Evolutionary conservation across 768 basidiomycete genomes (phyloP), one percentile per base, ranked within the genome.

Genomic region (Podaxis sp.): DNA sequence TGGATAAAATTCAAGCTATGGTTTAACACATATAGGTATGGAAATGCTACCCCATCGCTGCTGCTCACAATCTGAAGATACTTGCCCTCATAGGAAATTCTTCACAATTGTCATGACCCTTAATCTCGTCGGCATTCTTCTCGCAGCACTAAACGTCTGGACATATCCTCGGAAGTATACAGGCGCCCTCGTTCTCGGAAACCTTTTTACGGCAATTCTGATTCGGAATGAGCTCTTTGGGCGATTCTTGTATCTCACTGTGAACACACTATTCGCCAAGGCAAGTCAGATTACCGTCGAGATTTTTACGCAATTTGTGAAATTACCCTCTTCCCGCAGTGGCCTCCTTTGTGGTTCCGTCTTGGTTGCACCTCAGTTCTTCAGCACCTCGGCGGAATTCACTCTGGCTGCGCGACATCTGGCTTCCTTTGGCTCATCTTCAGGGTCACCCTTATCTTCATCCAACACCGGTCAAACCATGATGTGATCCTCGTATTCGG

Each of bases 151-250:
- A 27, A 85, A 83, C 17, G 80, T 81, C 56, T 94, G 88, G 86
- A 78, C 79, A 22, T 94, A 94, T 68, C 84, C 89, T 3, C 74
- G 77, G 17, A 73, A 76, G 59, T 89, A 88, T 67, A 82, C 87
- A 17, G 86, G 89, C 66, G 89, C 89, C 11, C 80, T 91, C 61
- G 87, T 89, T 8, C 76, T 91, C 1, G 92, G 89, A 0, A 94
- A 94, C 66, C 73, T 94, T 53, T 83, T 86, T 66, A 74, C 83
- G 25, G 85, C 90, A 4, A 85, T 93, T 60, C 79, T 94, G 22
- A 84, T 91, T 79, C 82, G 92, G 22, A 94, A 94, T 67, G 92
- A 94, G 66, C 77, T 92, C 1, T 93, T 93, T 65, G 89, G 90
- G 9, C 87, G 92, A n/a, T 72, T 85, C 38, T 69, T 94, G 13